These are phyloP conservation scores for Spizellomyces punctatus DNA, from an alignment of 192 early-diverging fungal species.

Conservation along the genomic window DNA sequence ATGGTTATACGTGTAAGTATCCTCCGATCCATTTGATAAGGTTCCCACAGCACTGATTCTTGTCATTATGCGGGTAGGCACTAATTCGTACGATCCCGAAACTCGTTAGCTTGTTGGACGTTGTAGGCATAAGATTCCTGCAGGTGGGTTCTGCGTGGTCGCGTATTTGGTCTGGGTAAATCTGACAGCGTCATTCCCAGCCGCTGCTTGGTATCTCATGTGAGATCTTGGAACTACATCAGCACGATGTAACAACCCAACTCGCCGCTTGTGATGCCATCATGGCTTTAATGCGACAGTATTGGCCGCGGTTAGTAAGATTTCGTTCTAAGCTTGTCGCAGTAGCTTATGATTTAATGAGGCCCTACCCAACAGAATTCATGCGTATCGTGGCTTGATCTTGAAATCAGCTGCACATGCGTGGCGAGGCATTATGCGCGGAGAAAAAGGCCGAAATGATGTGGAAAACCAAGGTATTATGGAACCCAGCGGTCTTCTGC, in stretches of 20 bases:
- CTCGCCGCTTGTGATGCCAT: constrained; percentile 20
- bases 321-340: not conserved
- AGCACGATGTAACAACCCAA: constrained; percentile 32
- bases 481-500: too few relatives aligned
- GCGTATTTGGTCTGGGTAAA: too few relatives aligned
- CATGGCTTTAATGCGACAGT: constrained; percentile 5
- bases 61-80: not conserved
- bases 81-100: constrained; percentile 12
- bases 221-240: constrained; percentile 38
- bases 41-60: not conserved
- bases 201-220: constrained; percentile 23
- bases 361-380: not conserved
- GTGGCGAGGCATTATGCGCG: constrained; percentile 24
- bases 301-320: constrained; percentile 33
- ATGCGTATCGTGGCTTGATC: constrained; percentile 28
- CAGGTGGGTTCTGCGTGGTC: not conserved
- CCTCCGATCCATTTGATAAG: not conserved
- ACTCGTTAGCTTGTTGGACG: not conserved
- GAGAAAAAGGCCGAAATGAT: not conserved
- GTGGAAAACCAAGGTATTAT: not conserved
- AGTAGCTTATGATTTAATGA: not conserved
- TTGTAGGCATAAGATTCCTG: not conserved
- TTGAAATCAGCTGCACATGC: constrained; percentile 23
- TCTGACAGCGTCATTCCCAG: not conserved
- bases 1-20: constrained; percentile 29